A percentile compares a stretch with the other conserved stretches of the same genome.
phyloP scores from a whole-genome alignment of 2,329 filamentous ascomycete genomes.

The Chalaropsis thielavioides region DNA sequence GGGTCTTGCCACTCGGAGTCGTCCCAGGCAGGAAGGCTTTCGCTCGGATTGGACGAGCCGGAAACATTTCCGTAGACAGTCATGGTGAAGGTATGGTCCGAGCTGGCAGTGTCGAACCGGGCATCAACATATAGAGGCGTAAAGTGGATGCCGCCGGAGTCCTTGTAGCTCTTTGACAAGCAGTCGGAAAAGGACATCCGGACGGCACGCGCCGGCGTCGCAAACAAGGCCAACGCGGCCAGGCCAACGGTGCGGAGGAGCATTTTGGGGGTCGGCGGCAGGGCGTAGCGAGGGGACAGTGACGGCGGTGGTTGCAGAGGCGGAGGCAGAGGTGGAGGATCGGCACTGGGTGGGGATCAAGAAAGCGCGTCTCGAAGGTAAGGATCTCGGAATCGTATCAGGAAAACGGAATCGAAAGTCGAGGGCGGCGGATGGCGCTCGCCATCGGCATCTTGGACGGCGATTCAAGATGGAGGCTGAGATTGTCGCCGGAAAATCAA shows the following conservation, averaged over 20 bases:
- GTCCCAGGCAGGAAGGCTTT: constrained; percentile 44
- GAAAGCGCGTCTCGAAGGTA: constrained; percentile 2
- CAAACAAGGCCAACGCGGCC: constrained; percentile 23
- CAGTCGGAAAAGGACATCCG: constrained; percentile 76
- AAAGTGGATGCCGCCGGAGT: constrained; percentile 60
- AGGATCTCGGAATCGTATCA: constrained; percentile 6
- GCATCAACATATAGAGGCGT: constrained; percentile 61
- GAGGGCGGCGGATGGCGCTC: constrained; percentile 17
- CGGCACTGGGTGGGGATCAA: not conserved
- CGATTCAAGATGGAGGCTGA: constrained; percentile 9
- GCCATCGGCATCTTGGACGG: constrained; percentile 16
- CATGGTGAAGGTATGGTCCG: constrained; percentile 53
- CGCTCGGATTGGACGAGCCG: constrained; percentile 43
- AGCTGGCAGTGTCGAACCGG: constrained; percentile 47
- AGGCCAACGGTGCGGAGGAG: constrained; percentile 22
- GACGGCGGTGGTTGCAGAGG: not conserved
- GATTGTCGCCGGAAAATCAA: not conserved
- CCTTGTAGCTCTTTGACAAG: constrained; percentile 45
- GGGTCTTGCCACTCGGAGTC: constrained; percentile 48
- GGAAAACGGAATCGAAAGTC: constrained; percentile 13
- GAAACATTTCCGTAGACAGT: constrained; percentile 86
- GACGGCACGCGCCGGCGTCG: constrained; percentile 42
- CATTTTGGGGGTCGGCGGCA: constrained; percentile 20
- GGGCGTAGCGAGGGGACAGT: not conserved
- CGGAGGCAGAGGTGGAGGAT: constrained; percentile 1